Evolutionary conservation across 2,329 filamentous ascomycete genomes (phyloP).

Genomic region (Mariannaea elegans): DNA sequence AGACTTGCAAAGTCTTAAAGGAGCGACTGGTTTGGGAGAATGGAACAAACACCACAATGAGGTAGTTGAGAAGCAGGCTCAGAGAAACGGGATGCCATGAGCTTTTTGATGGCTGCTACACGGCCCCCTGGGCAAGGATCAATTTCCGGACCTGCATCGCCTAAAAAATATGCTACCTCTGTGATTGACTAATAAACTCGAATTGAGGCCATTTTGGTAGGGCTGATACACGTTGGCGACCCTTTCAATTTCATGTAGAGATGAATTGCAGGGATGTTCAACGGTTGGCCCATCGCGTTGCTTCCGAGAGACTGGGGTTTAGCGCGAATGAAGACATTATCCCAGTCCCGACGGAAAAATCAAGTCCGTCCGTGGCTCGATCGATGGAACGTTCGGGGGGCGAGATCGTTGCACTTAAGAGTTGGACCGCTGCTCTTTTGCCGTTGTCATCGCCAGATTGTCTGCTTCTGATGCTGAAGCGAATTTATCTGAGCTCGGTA

Average conservation of each 20-base stretch:
- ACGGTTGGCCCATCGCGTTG: conserved; percentile 15
- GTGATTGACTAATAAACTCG: background rate
- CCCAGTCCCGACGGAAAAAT: conserved; percentile 17
- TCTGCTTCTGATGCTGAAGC: background rate
- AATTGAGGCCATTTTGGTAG: conserved; percentile 38
- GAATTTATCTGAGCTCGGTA: background rate
- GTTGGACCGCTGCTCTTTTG: background rate
- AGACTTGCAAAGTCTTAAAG: conserved; percentile 21
- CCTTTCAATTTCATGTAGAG: conserved; percentile 38
- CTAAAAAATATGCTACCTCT: background rate
- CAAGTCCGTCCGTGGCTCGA: conserved; percentile 31
- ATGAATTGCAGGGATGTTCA: conserved; percentile 7
- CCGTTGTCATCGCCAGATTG: background rate
- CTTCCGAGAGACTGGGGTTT: conserved; percentile 15
- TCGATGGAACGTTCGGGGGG: conserved; percentile 22
- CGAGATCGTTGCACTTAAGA: conserved; percentile 17
- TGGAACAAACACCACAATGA: conserved; percentile 11
- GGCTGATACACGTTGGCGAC: conserved; percentile 36
- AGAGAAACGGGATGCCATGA: background rate
- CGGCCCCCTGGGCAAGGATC: background rate
- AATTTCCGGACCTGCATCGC: conserved; percentile 26
- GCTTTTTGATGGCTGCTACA: background rate
- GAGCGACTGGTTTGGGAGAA: conserved; percentile 30
- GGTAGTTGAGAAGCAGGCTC: background rate
- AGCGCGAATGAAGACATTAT: conserved; percentile 22